A percentile compares a stretch with the other conserved stretches of the same genome.
phyloP scores from a whole-genome alignment of 2,329 filamentous ascomycete species.

The Geoglossum cookeanum region DNA sequence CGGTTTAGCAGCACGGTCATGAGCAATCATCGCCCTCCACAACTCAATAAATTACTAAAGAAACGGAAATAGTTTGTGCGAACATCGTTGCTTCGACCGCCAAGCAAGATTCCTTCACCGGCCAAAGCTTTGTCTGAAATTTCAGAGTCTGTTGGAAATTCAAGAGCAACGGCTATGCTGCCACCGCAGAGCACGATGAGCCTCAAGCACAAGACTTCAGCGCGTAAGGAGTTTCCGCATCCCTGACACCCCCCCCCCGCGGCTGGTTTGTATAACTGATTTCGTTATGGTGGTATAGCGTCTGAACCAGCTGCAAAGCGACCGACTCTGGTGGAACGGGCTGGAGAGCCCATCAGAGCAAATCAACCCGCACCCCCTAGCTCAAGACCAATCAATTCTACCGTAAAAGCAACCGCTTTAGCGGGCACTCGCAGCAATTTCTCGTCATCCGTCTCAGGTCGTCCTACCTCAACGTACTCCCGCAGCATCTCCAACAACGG shows the following conservation, averaged over 20 bases:
- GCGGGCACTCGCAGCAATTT: conserved; percentile 18
- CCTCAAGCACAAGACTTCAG: conserved; percentile 32
- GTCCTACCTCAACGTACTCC: conserved; percentile 23
- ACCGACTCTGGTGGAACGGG: conserved; percentile 36
- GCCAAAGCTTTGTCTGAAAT: conserved; percentile 28
- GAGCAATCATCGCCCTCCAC: neutral
- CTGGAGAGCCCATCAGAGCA: conserved; percentile 30
- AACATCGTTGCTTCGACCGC: conserved; percentile 19
- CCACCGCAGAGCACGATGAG: conserved; percentile 23
- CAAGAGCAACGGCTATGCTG: conserved; percentile 26
- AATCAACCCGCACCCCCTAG: conserved; percentile 23
- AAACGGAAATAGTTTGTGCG: neutral
- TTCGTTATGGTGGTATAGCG: conserved; percentile 20
- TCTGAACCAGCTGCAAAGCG: conserved; percentile 39
- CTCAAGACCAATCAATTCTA: conserved; percentile 21
- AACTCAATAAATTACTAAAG: neutral
- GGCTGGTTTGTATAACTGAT: conserved; percentile 19
- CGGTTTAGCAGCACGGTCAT: neutral
- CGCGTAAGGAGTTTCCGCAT: conserved; percentile 20
- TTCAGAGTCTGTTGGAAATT: conserved; percentile 33
- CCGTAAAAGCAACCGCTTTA: conserved; percentile 28
- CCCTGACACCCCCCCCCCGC: conserved; percentile 11
- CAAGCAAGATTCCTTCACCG: conserved; percentile 16
- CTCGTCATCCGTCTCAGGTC: conserved; percentile 22
- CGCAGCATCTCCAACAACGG: conserved; percentile 26